A percentile compares a stretch with the other conserved stretches of the same genome.
phyloP scores from a whole-genome alignment of 805 yeast species.

The Blastobotrys americana region DNA sequence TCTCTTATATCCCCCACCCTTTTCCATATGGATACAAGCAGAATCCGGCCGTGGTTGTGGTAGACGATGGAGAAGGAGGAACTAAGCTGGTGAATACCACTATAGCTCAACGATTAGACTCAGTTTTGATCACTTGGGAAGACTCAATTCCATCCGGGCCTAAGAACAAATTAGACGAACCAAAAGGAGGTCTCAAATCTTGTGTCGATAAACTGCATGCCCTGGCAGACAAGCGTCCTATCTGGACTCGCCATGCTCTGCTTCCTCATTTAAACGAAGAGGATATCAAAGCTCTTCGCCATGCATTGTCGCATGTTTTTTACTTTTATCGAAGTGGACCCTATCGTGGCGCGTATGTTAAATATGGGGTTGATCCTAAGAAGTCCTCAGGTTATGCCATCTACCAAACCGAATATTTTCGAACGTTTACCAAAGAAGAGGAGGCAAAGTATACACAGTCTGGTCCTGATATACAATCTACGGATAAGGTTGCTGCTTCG shows the following conservation, averaged over 20 bases:
- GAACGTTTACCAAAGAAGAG: slow-evolving; percentile 35
- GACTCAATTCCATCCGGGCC: slow-evolving; percentile 30
- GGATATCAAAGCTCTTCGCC: slow-evolving; percentile 45
- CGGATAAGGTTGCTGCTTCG: slow-evolving; percentile 16
- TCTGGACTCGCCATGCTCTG: slow-evolving; percentile 73
- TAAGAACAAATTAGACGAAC: slow-evolving; percentile 37
- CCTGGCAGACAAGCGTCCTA: slow-evolving; percentile 64
- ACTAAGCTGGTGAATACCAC: slow-evolving; percentile 28
- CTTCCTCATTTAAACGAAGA: slow-evolving; percentile 22
- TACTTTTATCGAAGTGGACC: slow-evolving; percentile 86
- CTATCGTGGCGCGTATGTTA: slow-evolving; percentile 82
- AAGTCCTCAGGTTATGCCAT: slow-evolving; percentile 44
- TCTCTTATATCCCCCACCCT: slow-evolving; percentile 70
- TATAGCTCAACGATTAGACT: slow-evolving; percentile 25
- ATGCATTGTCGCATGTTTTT: slow-evolving; percentile 78
- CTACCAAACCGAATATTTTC: slow-evolving; percentile 83
- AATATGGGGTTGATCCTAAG: slow-evolving; percentile 73
- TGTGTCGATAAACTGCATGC: slow-evolving; percentile 33
- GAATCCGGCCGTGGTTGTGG: slow-evolving; percentile 51
- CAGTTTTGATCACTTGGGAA: slow-evolving; percentile 30
- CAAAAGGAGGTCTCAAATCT: slow-evolving; percentile 33
- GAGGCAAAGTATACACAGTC: slow-evolving; percentile 22
- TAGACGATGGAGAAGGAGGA: slow-evolving; percentile 46
- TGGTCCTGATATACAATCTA: slow-evolving; percentile 20
- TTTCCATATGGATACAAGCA: slow-evolving; percentile 70